phyloP scores from a whole-genome alignment of 768 basidiomycete genomes.

The Leccinellum albellum region DNA sequence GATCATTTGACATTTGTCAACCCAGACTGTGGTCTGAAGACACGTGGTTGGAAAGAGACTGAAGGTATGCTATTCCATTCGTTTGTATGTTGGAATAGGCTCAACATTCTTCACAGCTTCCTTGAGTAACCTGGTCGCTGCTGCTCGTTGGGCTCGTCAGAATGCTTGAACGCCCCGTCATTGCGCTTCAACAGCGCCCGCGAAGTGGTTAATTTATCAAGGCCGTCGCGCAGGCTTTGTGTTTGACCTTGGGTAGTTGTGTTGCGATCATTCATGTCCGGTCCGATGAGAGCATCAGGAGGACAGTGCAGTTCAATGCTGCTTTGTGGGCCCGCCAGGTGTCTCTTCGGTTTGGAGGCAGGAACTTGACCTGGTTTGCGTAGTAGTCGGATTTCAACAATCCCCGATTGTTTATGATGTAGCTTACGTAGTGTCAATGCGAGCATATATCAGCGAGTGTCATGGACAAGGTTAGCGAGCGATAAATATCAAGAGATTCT shows the following conservation, averaged over 20 bases:
- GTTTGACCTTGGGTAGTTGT: slow-evolving; percentile 58
- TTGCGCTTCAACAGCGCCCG: slow-evolving; percentile 92
- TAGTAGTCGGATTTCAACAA: slow-evolving; percentile 79
- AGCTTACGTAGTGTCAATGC: slow-evolving; percentile 12
- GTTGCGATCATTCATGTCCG: slow-evolving; percentile 29
- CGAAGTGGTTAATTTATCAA: slow-evolving; percentile 59
- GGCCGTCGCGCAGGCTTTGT: slow-evolving; percentile 29
- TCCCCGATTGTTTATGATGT: slow-evolving; percentile 39
- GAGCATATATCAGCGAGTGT: background rate
- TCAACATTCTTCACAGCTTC: slow-evolving; percentile 45
- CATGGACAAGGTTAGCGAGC: background rate
- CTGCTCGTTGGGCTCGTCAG: slow-evolving; percentile 90
- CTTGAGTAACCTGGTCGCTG: slow-evolving; percentile 80
- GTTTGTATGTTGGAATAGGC: slow-evolving; percentile 1
- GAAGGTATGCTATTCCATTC: slow-evolving; percentile 47
- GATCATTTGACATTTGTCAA: slow-evolving; percentile 85
- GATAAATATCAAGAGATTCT: background rate
- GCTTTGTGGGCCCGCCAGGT: slow-evolving; percentile 24
- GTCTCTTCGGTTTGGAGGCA: slow-evolving; percentile 25
- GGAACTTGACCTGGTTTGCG: slow-evolving; percentile 32
- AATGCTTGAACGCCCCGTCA: slow-evolving; percentile 54
- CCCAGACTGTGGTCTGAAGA: slow-evolving; percentile 98
- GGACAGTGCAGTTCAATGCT: slow-evolving; percentile 15
- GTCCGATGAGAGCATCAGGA: slow-evolving; percentile 18
- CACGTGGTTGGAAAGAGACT: slow-evolving; percentile 98